These are phyloP conservation scores for Dacryopinax spathularia DNA, from an alignment of 768 basidiomycete species.

Conservation along the genomic window DNA sequence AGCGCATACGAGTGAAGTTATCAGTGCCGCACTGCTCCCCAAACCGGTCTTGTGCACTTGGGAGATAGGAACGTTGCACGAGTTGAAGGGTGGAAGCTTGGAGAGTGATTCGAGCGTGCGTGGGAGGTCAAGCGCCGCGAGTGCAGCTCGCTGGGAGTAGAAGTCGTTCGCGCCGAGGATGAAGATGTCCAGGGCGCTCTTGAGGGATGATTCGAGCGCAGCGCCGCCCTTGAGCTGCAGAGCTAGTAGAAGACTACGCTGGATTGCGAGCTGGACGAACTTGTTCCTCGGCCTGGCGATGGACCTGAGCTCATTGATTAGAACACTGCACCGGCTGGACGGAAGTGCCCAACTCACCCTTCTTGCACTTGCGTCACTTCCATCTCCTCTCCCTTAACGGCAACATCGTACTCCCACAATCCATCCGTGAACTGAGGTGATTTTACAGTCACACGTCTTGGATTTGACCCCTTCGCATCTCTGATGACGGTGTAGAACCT, in stretches of 20 bases:
- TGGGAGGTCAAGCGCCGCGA: slow-evolving; percentile 46
- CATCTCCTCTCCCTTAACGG: slow-evolving; percentile 10
- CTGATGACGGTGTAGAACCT: slow-evolving; percentile 78
- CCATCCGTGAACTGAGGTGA: slow-evolving; percentile 86
- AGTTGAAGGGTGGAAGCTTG: slow-evolving; percentile 60
- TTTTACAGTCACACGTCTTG: slow-evolving; percentile 48
- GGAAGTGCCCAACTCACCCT: not conserved
- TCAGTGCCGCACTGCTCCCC: slow-evolving; percentile 91
- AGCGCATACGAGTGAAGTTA: slow-evolving; percentile 82
- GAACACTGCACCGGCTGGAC: not conserved
- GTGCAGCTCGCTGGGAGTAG: slow-evolving; percentile 85
- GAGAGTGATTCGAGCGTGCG: slow-evolving; percentile 48
- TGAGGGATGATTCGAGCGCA: slow-evolving; percentile 32
- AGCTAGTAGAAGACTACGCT: slow-evolving; percentile 56
- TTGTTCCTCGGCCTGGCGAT: slow-evolving; percentile 51
- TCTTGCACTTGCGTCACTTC: slow-evolving; percentile 2
- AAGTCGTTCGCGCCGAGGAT: slow-evolving; percentile 95
- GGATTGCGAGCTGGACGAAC: slow-evolving; percentile 83
- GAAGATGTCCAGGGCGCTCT: slow-evolving; percentile 52
- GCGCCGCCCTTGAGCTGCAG: slow-evolving; percentile 40
- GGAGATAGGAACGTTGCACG: slow-evolving; percentile 50
- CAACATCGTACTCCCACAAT: slow-evolving; percentile 55
- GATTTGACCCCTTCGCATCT: slow-evolving; percentile 21
- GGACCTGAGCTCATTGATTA: not conserved
- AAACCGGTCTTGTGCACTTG: slow-evolving; percentile 97